Percentiles rank a stretch among this genome's conserved stretches.
These are phyloP conservation scores for Anaeramoeba flamelloides DNA, from an alignment of 78 protist genomes.

Conservation along the genomic window DNA sequence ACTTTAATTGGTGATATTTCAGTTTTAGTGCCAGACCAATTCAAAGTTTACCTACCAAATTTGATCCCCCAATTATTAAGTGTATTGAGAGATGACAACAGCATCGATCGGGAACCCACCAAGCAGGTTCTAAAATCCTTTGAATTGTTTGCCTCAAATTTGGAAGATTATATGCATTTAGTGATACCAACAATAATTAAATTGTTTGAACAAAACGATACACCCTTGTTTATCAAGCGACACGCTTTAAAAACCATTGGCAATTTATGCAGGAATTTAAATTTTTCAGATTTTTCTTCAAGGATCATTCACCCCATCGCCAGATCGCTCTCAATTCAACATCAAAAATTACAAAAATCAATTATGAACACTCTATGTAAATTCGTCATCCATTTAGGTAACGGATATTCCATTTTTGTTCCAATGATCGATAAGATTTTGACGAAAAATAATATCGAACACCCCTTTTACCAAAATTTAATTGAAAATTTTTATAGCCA, in stretches of 20 bases:
- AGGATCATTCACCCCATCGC: slow-evolving; percentile 65
- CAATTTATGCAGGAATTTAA: background rate
- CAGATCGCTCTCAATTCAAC: slow-evolving; percentile 33
- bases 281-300: slow-evolving; percentile 57
- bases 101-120: slow-evolving; percentile 3
- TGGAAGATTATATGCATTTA: slow-evolving; percentile 70
- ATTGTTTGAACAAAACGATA: background rate
- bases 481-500: background rate
- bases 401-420: slow-evolving; percentile 50
- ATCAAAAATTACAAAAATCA: slow-evolving; percentile 10
- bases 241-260: background rate
- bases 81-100: slow-evolving; percentile 12
- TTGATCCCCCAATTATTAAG: slow-evolving; percentile 60
- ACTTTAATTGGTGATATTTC: slow-evolving; percentile 59
- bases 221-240: background rate
- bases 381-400: slow-evolving; percentile 50
- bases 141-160: slow-evolving; percentile 49
- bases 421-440: slow-evolving; percentile 36
- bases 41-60: slow-evolving; percentile 54
- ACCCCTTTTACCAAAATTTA: background rate
- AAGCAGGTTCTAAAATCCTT: slow-evolving; percentile 49
- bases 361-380: slow-evolving; percentile 38
- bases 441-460: background rate
- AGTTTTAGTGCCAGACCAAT: slow-evolving; percentile 61
- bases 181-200: slow-evolving; percentile 65